Conservation (phyloP, 1,284 basidiomycete genomes). For the Abortiporus biennis region DNA sequence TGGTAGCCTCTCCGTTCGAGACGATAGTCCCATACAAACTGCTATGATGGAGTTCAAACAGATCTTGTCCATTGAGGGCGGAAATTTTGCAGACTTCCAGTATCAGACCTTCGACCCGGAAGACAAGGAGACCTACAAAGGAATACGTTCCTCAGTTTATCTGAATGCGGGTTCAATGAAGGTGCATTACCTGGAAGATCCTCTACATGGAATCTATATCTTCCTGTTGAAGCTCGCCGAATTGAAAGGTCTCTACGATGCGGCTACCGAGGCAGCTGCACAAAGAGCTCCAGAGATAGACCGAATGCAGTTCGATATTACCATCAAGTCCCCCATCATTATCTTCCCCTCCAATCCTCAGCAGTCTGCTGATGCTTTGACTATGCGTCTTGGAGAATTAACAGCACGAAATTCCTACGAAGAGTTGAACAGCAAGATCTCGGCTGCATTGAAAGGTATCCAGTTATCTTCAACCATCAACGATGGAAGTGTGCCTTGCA, state of each 20-base stretch:
- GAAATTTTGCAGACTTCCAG: constrained; percentile 92
- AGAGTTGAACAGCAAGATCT: constrained; percentile 54
- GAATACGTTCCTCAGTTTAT: constrained; percentile 83
- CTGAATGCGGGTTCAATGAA: constrained; percentile 90
- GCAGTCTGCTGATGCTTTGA: constrained; percentile 63
- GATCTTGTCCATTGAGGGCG: constrained; percentile 91
- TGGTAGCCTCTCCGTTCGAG: constrained; percentile 81
- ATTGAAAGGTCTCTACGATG: constrained; percentile 92
- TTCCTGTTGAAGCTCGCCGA: constrained; percentile 88
- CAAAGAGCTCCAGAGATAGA: constrained; percentile 88
- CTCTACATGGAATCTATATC: constrained; percentile 79
- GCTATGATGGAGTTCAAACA: constrained; percentile 75
- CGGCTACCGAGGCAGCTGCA: constrained; percentile 90
- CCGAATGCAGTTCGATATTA: constrained; percentile 88
- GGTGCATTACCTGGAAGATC: constrained; percentile 84
- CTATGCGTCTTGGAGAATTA: constrained; percentile 88
- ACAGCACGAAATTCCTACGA: constrained; percentile 78
- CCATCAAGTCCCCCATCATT: constrained; percentile 90
- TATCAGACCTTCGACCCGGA: constrained; percentile 90
- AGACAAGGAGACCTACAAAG: constrained; percentile 57
- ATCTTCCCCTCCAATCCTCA: constrained; percentile 78
- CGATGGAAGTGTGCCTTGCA: constrained; percentile 39
- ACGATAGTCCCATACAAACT: constrained; percentile 59
- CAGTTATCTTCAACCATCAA: constrained; percentile 74
- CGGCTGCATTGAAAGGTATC: constrained; percentile 82